These are phyloP conservation scores for Tulasnella sp. DNA, from an alignment of 768 basidiomycete species.

Conservation along the genomic window DNA sequence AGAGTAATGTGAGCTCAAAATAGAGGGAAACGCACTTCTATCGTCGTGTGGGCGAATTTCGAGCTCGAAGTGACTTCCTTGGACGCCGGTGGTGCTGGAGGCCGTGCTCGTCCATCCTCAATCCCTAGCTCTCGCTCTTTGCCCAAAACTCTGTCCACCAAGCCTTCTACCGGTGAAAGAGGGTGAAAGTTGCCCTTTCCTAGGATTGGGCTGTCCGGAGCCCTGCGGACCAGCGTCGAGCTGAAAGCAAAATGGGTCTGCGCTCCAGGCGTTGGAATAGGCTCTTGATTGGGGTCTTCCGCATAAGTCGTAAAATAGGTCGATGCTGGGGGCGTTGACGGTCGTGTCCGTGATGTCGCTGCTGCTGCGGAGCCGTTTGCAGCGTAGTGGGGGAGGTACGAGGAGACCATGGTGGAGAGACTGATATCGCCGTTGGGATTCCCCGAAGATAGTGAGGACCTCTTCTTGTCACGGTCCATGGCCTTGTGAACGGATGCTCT, in stretches of 20 bases:
- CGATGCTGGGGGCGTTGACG: constrained; percentile 56
- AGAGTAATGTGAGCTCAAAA: neutral
- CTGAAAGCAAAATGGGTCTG: constrained; percentile 72
- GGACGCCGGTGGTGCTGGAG: neutral
- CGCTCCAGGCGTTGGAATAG: constrained; percentile 52
- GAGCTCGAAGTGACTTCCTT: constrained; percentile 6
- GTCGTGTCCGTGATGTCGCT: neutral
- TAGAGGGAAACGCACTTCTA: neutral
- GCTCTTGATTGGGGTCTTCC: constrained; percentile 34
- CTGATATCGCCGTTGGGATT: neutral
- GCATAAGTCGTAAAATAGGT: constrained; percentile 60
- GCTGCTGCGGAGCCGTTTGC: neutral
- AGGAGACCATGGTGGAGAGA: neutral
- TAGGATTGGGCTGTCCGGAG: constrained; percentile 36
- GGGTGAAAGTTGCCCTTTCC: constrained; percentile 20
- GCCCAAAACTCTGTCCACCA: constrained; percentile 38
- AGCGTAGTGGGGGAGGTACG: neutral
- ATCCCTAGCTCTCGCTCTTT: constrained; percentile 22
- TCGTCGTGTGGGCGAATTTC: constrained; percentile 9
- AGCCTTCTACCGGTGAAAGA: constrained; percentile 23
- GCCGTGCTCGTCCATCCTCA: constrained; percentile 22
- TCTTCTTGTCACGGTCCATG: constrained; percentile 7
- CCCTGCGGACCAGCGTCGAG: constrained; percentile 56
- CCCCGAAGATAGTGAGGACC: neutral
- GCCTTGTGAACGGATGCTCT: neutral